phyloP scores from a whole-genome alignment of 2,329 filamentous ascomycete species.

The Stagonosporopsis rhizophila region DNA sequence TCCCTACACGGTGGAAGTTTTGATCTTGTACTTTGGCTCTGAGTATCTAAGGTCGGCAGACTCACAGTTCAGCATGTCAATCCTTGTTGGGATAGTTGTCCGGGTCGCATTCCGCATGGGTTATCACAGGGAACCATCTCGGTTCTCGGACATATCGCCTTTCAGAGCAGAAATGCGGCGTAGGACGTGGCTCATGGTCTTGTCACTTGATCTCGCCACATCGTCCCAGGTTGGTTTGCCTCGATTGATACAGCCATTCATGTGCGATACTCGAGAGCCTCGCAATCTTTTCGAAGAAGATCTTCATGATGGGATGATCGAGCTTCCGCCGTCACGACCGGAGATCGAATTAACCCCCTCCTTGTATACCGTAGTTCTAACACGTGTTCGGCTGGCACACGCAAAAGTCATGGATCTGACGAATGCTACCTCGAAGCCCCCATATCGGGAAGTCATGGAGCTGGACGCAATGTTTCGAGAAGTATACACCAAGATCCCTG shows the following conservation, averaged over 20 bases:
- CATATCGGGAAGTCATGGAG: slow-evolving; percentile 39
- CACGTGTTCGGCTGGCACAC: slow-evolving; percentile 32
- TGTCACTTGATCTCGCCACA: slow-evolving; percentile 49
- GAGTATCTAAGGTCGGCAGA: slow-evolving; percentile 41
- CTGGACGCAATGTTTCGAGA: slow-evolving; percentile 35
- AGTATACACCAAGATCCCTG: slow-evolving; percentile 33
- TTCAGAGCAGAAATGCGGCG: slow-evolving; percentile 68
- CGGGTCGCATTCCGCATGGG: slow-evolving; percentile 51
- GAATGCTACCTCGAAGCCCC: slow-evolving; percentile 34
- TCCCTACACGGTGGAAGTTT: slow-evolving; percentile 41
- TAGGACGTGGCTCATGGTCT: slow-evolving; percentile 65
- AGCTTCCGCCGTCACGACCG: slow-evolving; percentile 39
- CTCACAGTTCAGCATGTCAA: slow-evolving; percentile 39
- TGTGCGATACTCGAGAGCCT: slow-evolving; percentile 50
- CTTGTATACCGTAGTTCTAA: slow-evolving; percentile 37
- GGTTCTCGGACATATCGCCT: slow-evolving; percentile 52
- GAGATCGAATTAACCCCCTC: slow-evolving; percentile 38
- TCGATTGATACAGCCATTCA: slow-evolving; percentile 46
- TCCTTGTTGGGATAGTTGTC: slow-evolving; percentile 41
- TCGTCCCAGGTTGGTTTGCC: slow-evolving; percentile 51
- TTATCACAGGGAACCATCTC: slow-evolving; percentile 52
- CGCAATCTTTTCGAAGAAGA: slow-evolving; percentile 53
- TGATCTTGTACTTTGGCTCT: slow-evolving; percentile 40
- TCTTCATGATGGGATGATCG: slow-evolving; percentile 46
- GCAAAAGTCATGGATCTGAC: slow-evolving; percentile 40